phyloP scores from a whole-genome alignment of 2,329 filamentous ascomycete genomes.

The Coniochaeta sp. region DNA sequence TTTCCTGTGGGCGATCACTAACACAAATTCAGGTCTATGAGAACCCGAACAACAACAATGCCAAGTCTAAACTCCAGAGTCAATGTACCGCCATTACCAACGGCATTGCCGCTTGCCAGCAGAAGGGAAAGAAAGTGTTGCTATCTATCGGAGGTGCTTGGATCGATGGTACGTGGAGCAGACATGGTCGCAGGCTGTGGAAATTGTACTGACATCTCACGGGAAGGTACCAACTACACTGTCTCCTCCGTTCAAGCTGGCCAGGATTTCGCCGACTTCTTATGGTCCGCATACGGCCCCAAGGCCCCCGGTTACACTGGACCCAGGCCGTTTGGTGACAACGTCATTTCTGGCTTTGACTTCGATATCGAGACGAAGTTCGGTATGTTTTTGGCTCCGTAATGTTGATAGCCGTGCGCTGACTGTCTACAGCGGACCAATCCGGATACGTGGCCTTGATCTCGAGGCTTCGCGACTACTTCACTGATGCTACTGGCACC shows the following conservation, averaged over 20 bases:
- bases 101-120: constrained; percentile 41
- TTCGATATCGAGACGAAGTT: constrained; percentile 36
- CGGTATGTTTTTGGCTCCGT: too few species aligned
- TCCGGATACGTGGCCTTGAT: constrained; percentile 20
- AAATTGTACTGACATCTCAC: not conserved
- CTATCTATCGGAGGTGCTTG: constrained; percentile 53
- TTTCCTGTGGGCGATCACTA: not conserved
- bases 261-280: constrained; percentile 26
- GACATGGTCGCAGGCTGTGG: not conserved
- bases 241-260: constrained; percentile 21
- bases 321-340: constrained; percentile 34
- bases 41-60: constrained; percentile 13
- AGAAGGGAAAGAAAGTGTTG: constrained; percentile 52
- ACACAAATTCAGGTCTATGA: constrained; percentile 12
- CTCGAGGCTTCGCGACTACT: constrained; percentile 13
- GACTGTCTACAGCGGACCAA: too few species aligned
- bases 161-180: not conserved
- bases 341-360: constrained; percentile 41
- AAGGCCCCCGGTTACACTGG: constrained; percentile 17
- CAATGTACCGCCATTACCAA: constrained; percentile 23
- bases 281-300: constrained; percentile 29
- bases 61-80: constrained; percentile 21
- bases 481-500: constrained; percentile 8
- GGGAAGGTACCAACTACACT: constrained; percentile 21
- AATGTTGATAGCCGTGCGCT: too few species aligned